Conservation (phyloP, 2,329 filamentous ascomycete genomes). For the Xylariaceae sp. region DNA sequence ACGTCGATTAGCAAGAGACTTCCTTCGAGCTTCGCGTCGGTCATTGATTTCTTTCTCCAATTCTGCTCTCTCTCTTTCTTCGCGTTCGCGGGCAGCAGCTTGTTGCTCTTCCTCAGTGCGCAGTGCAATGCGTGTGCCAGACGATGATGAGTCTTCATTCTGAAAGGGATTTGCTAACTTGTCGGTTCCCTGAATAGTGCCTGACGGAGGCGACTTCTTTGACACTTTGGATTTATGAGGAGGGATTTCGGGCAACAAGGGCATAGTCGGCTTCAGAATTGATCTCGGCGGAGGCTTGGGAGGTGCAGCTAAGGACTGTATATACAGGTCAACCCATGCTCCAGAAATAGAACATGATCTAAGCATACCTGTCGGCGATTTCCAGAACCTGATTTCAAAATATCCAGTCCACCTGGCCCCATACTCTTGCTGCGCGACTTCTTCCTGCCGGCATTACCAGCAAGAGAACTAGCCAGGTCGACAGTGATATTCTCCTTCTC, state of each 20-base stretch:
- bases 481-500: constrained; percentile 78
- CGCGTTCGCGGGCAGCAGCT: constrained; percentile 63
- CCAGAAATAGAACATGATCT: neutral
- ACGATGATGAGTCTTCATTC: constrained; percentile 29
- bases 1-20: constrained; percentile 86
- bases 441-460: constrained; percentile 46
- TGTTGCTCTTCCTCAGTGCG: constrained; percentile 69
- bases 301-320: constrained; percentile 53
- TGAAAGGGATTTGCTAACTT: constrained; percentile 45
- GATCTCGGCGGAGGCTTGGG: constrained; percentile 55
- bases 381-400: constrained; percentile 68
- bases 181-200: constrained; percentile 37
- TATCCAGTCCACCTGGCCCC: constrained; percentile 84
- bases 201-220: constrained; percentile 45
- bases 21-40: constrained; percentile 81
- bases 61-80: constrained; percentile 59
- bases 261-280: constrained; percentile 77
- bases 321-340: constrained; percentile 4
- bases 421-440: constrained; percentile 94
- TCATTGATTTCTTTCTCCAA: constrained; percentile 61
- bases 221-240: constrained; percentile 57
- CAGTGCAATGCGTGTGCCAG: constrained; percentile 57
- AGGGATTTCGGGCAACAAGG: constrained; percentile 62
- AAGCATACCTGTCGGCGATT: constrained; percentile 72
- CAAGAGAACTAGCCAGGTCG: constrained; percentile 55